A percentile compares a stretch with the other conserved stretches of the same genome.
Conservation (phyloP, 2,329 filamentous ascomycete species). For the Pseudohalonectria lignicola region DNA sequence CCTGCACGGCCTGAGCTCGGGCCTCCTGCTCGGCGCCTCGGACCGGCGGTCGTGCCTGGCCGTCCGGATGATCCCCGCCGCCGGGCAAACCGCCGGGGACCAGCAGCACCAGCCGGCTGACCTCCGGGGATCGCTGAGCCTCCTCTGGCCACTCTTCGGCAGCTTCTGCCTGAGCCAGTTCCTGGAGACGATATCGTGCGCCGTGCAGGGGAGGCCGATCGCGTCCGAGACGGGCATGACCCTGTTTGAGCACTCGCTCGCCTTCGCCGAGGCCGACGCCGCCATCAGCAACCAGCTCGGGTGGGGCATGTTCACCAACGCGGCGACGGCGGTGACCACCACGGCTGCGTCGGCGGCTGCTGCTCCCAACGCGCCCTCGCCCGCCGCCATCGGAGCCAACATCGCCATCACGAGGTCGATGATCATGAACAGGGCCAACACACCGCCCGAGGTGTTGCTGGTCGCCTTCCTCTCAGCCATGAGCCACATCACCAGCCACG, state of each 20-base stretch:
- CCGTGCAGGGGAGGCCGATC: constrained; percentile 70
- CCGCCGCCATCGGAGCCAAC: constrained; percentile 15
- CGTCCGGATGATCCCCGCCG: constrained; percentile 56
- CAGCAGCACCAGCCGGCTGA: constrained; percentile 39
- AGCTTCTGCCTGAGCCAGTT: constrained; percentile 70
- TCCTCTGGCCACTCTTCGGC: constrained; percentile 65
- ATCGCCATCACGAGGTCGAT: constrained; percentile 49
- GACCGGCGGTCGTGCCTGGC: constrained; percentile 67
- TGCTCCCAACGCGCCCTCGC: constrained; percentile 7
- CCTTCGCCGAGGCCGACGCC: constrained; percentile 90
- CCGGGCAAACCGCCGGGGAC: not conserved
- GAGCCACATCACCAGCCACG: constrained; percentile 77
- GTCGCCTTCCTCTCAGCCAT: constrained; percentile 81
- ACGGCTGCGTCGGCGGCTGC: constrained; percentile 21
- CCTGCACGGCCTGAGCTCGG: constrained; percentile 62
- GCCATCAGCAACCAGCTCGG: constrained; percentile 73
- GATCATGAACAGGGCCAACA: constrained; percentile 73
- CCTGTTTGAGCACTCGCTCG: constrained; percentile 88
- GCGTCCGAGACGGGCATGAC: constrained; percentile 91
- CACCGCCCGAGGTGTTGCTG: constrained; percentile 77
- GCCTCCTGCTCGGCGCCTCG: constrained; percentile 60
- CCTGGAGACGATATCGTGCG: constrained; percentile 77
- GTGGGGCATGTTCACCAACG: constrained; percentile 51
- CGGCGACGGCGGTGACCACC: constrained; percentile 28
- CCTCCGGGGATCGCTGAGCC: constrained; percentile 65